A percentile compares a stretch with the other conserved stretches of the same genome.
These are phyloP conservation scores for Akanthomyces uredinophilus DNA, from an alignment of 2,329 filamentous ascomycete species.

Conservation along the genomic window DNA sequence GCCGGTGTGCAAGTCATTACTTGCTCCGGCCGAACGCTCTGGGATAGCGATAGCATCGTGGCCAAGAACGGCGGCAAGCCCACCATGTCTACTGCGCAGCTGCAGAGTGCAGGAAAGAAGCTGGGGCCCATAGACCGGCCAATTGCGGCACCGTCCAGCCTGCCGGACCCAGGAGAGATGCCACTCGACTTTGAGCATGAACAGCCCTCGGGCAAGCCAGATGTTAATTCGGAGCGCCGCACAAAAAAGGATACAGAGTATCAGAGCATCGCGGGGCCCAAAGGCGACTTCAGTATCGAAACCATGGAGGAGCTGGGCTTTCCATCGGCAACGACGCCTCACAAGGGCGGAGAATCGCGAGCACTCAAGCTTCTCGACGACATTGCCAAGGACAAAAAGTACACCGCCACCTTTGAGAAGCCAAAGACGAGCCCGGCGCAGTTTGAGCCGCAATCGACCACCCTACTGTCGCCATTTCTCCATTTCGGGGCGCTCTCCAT, in stretches of 20 bases:
- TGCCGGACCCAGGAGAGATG: slow-evolving; percentile 63
- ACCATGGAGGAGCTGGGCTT: slow-evolving; percentile 68
- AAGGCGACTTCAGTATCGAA: slow-evolving; percentile 64
- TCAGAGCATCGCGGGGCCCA: slow-evolving; percentile 57
- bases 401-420: slow-evolving; percentile 70
- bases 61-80: slow-evolving; percentile 61
- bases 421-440: slow-evolving; percentile 69
- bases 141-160: slow-evolving; percentile 49
- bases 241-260: slow-evolving; percentile 54
- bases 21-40: slow-evolving; percentile 62
- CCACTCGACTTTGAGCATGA: slow-evolving; percentile 54
- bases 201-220: slow-evolving; percentile 43
- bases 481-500: slow-evolving; percentile 71
- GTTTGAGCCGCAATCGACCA: slow-evolving; percentile 68
- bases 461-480: slow-evolving; percentile 65
- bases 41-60: slow-evolving; percentile 67
- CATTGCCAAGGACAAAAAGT: slow-evolving; percentile 58
- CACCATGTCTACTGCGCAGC: slow-evolving; percentile 68
- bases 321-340: slow-evolving; percentile 57
- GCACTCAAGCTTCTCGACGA: slow-evolving; percentile 54
- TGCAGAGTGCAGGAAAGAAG: slow-evolving; percentile 58
- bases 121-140: slow-evolving; percentile 58
- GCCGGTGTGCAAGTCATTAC: slow-evolving; percentile 66
- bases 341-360: slow-evolving; percentile 64
- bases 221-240: slow-evolving; percentile 56